phyloP scores from a whole-genome alignment of 2,329 filamentous ascomycete genomes.

The Simplicillium aogashimaense region DNA sequence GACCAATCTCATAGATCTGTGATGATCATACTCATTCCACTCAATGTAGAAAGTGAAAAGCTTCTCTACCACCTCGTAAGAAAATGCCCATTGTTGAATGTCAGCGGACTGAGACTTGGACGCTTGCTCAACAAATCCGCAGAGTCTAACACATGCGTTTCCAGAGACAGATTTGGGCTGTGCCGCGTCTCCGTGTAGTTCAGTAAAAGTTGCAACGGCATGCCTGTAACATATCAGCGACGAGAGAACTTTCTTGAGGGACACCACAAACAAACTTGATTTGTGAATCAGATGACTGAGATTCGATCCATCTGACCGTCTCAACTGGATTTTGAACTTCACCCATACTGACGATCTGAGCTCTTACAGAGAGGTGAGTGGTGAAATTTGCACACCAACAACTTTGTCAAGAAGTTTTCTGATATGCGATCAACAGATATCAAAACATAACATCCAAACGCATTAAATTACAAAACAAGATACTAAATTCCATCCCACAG shows the following conservation, averaged over 20 bases:
- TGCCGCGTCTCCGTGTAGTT: constrained; percentile 36
- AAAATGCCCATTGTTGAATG: constrained; percentile 41
- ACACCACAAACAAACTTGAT: constrained; percentile 19
- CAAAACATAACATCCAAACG: no score
- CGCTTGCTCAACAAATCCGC: constrained; percentile 51
- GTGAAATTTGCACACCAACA: constrained; percentile 9
- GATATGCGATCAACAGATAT: no score
- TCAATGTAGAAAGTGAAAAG: constrained; percentile 56
- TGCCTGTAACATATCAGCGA: constrained; percentile 1
- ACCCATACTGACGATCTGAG: constrained; percentile 7
- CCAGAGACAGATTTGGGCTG: constrained; percentile 46
- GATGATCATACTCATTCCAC: constrained; percentile 57
- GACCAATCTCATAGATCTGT: constrained; percentile 53
- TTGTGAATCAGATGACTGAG: constrained; percentile 22
- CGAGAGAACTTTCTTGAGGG: no score
- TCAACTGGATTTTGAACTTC: constrained; percentile 18
- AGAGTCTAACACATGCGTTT: constrained; percentile 47
- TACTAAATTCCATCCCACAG: no score
- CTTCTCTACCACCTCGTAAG: constrained; percentile 31
- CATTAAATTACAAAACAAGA: no score
- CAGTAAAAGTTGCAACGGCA: constrained; percentile 33
- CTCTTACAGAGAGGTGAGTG: constrained; percentile 13
- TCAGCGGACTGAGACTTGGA: constrained; percentile 34
- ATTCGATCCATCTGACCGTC: constrained; percentile 31
- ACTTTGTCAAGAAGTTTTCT: no score